Evolutionary conservation across 345 rosid species (phyloP).

Genomic region (Corymbia maculata): DNA sequence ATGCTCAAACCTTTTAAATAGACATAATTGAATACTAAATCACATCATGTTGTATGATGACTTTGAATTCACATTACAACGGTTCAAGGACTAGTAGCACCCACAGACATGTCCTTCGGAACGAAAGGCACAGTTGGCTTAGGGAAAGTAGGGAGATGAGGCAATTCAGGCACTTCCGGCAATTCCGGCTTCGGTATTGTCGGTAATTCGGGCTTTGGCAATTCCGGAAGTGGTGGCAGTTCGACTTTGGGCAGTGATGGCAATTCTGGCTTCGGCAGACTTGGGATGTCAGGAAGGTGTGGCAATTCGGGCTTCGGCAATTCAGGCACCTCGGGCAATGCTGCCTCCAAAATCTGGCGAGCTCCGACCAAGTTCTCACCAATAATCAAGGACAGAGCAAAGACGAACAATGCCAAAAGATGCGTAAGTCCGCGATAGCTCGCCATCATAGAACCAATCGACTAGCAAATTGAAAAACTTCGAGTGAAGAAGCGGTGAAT

Average conservation of each 20-base stretch:
- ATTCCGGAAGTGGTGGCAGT: background rate
- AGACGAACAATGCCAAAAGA: background rate
- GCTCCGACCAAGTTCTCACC: background rate
- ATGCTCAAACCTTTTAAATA: background rate
- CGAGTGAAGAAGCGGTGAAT: background rate
- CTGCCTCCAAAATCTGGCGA: background rate
- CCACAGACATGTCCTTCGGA: background rate
- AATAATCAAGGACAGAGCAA: background rate
- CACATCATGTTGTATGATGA: background rate
- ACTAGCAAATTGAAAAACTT: background rate
- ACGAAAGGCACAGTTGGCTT: background rate
- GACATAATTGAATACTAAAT: background rate
- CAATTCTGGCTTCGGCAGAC: background rate
- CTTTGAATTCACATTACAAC: background rate
- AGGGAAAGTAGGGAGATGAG: background rate
- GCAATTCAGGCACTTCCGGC: background rate
- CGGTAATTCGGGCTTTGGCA: background rate
- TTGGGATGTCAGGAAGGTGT: background rate
- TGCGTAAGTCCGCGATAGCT: background rate
- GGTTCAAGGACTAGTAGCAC: background rate
- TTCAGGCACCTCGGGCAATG: background rate
- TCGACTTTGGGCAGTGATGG: background rate
- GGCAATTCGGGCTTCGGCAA: no score
- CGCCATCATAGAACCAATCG: background rate
- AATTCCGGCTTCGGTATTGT: background rate